Percentiles rank a stretch among this genome's conserved stretches.
These are phyloP conservation scores for Naganishia friedmannii DNA, from an alignment of 768 basidiomycete genomes.

Conservation along the genomic window DNA sequence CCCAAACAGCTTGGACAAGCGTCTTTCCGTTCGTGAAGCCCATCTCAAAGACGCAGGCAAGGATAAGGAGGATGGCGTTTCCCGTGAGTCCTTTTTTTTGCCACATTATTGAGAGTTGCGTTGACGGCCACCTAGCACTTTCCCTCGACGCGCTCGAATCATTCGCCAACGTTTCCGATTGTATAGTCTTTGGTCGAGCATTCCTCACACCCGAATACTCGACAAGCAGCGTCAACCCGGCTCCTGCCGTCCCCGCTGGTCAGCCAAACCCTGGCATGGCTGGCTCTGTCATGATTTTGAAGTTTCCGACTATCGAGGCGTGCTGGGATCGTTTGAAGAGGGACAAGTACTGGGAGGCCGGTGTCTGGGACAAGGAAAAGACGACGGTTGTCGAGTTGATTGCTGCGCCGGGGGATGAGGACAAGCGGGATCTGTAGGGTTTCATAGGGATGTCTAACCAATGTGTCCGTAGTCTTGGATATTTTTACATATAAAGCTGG, in stretches of 20 bases:
- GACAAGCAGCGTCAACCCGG: conserved; percentile 21
- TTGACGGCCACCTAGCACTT: conserved; percentile 11
- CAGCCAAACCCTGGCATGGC: conserved; percentile 32
- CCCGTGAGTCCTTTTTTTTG: conserved; percentile 31
- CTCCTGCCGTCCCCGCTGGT: conserved; percentile 5
- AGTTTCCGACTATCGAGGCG: conserved; percentile 39
- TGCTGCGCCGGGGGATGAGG: conserved; percentile 23
- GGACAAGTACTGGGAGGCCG: conserved; percentile 47
- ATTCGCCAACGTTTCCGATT: conserved; percentile 2
- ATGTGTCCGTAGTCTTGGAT: too few relatives aligned
- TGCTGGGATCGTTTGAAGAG: conserved; percentile 39
- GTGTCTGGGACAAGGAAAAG: conserved; percentile 48
- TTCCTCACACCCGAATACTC: conserved; percentile 31
- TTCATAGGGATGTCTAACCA: background rate
- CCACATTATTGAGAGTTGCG: background rate
- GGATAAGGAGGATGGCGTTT: conserved; percentile 35
- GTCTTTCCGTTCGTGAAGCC: conserved; percentile 40
- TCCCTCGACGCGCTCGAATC: background rate
- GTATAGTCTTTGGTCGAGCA: conserved; percentile 39
- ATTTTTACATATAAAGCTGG: too few relatives aligned
- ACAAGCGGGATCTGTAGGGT: conserved; percentile 6
- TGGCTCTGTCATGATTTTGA: conserved; percentile 37
- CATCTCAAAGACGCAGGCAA: conserved; percentile 39
- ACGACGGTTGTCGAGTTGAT: conserved; percentile 43
- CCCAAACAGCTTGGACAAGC: conserved; percentile 40